Evolutionary conservation across 495 filamentous ascomycete species (phyloP), one percentile per base, ranked within the genome.

Genomic region (Massariosphaeria phaeospora): DNA sequence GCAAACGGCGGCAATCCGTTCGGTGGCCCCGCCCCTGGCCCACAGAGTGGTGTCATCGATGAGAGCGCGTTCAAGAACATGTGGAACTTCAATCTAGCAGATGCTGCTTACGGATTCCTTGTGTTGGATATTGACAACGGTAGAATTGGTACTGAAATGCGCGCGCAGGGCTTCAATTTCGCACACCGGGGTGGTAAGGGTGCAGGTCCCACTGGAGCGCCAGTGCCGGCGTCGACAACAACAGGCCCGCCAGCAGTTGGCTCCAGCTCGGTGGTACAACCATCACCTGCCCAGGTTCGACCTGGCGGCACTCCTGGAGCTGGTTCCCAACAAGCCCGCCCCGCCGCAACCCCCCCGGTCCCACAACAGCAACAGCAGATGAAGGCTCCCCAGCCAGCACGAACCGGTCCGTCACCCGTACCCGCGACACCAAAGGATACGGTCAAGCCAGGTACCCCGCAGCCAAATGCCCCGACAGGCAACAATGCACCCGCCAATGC

Each of bases 51-150:
- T 17, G 89, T 94, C 62, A 89, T 99, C 17, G 93, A 99, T 64
- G 93, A 99, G 73, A 95, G 91, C 59, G 93, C 93, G 0, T 99
- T 99, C 76, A 99, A 99, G 76, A 99, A 99, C 64, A 97, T 97
- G 94, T 99, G 93, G 93, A 99, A 99, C 72, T 99, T 99, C 74
- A 99, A 99, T 69, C 72, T 99, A 43, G 93, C 93, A 18, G 93
- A 99, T 73, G 93, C 93, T 30, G 94, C 93, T 11, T 99, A 96
- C 67, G 93, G 93, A 39, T 97, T 86, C 76, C 75, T 99, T 44
- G 90, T 97, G 13, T 73, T 99, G 52, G 93, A 99, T 62, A 81
- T 99, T 38, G 91, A 97, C 65, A 84, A 83, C 64, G 93, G 93
- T 20, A 79, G 94, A 35, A 99, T 99, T 61, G 93, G 89, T 10